These are phyloP conservation scores for Pseudocercospora macadamiae DNA, from an alignment of 2,329 filamentous ascomycete genomes.

Conservation along the genomic window DNA sequence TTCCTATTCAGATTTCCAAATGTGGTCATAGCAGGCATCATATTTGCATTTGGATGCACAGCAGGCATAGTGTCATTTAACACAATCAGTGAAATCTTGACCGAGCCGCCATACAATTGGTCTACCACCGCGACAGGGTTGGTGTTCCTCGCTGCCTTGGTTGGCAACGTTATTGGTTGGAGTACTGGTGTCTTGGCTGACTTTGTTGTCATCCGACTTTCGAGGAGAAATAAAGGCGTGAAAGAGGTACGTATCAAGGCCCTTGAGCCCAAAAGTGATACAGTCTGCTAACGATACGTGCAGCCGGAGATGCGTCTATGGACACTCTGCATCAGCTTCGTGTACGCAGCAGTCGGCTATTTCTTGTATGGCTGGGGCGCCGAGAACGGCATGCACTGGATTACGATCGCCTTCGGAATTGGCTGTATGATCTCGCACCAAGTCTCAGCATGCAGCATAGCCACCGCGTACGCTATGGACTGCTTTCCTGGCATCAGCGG, in stretches of 20 bases:
- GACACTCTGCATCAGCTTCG: slow-evolving; percentile 38
- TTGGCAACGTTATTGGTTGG: slow-evolving; percentile 29
- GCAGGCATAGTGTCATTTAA: slow-evolving; percentile 47
- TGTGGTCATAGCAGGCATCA: slow-evolving; percentile 44
- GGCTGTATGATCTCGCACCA: background rate
- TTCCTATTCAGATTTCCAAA: slow-evolving; percentile 45
- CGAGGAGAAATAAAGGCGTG: slow-evolving; percentile 28
- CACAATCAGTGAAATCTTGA: slow-evolving; percentile 44
- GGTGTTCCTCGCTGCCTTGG: slow-evolving; percentile 29
- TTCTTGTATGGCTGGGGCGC: slow-evolving; percentile 46
- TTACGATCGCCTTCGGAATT: background rate
- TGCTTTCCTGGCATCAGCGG: background rate
- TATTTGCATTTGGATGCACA: slow-evolving; percentile 47
- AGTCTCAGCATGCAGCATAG: background rate
- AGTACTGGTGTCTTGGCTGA: slow-evolving; percentile 49
- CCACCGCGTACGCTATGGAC: background rate
- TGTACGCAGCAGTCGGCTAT: slow-evolving; percentile 42
- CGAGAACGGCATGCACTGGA: slow-evolving; percentile 27
- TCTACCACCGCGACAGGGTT: slow-evolving; percentile 38
- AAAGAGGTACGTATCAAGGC: slow-evolving; percentile 23
- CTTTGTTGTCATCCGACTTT: slow-evolving; percentile 38
- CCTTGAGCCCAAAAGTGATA: too few species aligned
- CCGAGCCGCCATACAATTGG: slow-evolving; percentile 42
- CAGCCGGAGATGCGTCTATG: slow-evolving; percentile 38
- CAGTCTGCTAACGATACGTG: too few species aligned